phyloP scores from a whole-genome alignment of 768 basidiomycete genomes.

The Trametes villosa region DNA sequence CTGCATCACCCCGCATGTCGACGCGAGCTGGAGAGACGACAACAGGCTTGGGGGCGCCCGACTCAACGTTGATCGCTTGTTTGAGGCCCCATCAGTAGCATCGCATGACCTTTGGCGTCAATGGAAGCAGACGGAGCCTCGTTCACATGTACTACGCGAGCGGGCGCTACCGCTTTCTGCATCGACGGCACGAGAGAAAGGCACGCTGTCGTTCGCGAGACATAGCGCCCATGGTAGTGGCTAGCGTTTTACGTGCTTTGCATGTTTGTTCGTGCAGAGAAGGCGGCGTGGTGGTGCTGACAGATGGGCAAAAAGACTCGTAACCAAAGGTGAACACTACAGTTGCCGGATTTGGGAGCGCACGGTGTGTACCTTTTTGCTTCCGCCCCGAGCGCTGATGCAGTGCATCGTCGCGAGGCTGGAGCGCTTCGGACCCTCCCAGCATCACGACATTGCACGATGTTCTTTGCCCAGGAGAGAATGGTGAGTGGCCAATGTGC shows the following conservation, averaged over 20 bases:
- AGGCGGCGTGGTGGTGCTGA: neutral
- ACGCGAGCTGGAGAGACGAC: too few species aligned
- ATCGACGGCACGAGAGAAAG: neutral
- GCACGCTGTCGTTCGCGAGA: too few species aligned
- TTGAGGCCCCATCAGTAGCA: neutral
- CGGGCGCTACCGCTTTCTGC: neutral
- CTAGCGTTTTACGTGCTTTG: neutral
- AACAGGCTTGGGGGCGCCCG: neutral
- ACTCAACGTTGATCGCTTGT: constrained; percentile 12
- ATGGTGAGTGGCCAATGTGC: neutral
- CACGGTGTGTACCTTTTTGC: constrained; percentile 1
- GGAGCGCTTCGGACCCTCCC: neutral
- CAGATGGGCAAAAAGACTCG: neutral
- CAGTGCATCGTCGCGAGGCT: constrained; percentile 5
- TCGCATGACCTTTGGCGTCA: constrained; percentile 10
- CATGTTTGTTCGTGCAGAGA: neutral
- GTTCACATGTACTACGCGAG: neutral
- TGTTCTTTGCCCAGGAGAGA: neutral
- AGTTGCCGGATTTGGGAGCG: constrained; percentile 9
- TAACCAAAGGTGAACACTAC: constrained; percentile 12
- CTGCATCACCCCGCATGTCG: neutral
- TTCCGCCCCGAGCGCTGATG: constrained; percentile 8
- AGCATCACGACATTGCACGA: neutral
- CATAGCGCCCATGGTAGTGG: neutral
- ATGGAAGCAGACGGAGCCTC: constrained; percentile 6